phyloP scores from a whole-genome alignment of 768 basidiomycete species.

The Daedaleopsis sinensis region DNA sequence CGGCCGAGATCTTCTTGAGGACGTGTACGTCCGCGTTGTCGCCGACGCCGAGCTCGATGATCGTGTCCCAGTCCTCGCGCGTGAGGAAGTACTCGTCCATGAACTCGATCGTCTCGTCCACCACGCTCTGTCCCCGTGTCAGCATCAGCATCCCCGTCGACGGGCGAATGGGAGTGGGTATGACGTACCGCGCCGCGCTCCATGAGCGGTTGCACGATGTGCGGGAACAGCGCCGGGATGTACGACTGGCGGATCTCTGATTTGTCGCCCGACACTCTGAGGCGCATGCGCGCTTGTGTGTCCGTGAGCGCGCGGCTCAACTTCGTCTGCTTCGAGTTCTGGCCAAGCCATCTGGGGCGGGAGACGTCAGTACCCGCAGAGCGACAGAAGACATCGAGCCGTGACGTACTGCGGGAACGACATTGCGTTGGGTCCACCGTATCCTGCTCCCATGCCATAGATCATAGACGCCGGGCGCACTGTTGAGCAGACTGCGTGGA shows the following conservation, averaged over 20 bases:
- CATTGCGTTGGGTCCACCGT: conserved; percentile 67
- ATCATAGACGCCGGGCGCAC: conserved; percentile 84
- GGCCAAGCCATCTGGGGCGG: conserved; percentile 84
- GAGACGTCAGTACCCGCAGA: not conserved
- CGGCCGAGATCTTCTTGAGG: conserved; percentile 80
- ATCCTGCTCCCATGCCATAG: conserved; percentile 73
- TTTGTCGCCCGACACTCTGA: conserved; percentile 90
- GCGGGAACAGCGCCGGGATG: conserved; percentile 83
- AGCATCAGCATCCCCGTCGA: not conserved
- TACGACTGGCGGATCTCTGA: conserved; percentile 90
- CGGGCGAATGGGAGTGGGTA: not conserved
- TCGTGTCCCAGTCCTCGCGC: conserved; percentile 96
- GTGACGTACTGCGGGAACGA: conserved; percentile 80
- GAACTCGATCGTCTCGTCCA: conserved; percentile 78
- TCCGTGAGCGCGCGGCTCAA: conserved; percentile 81
- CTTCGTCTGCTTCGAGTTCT: conserved; percentile 93
- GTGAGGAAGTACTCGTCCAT: conserved; percentile 97
- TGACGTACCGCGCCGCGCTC: conserved; percentile 71
- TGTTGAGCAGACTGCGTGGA: conserved; percentile 90
- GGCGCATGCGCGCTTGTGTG: conserved; percentile 93
- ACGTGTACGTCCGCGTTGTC: conserved; percentile 72
- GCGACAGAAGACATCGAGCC: not conserved
- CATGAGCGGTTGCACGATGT: conserved; percentile 78
- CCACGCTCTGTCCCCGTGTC: conserved; percentile 54
- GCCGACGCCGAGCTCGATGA: conserved; percentile 92